Conservation (phyloP, 2,329 filamentous ascomycete genomes). For the Cryphonectria parasitica region DNA sequence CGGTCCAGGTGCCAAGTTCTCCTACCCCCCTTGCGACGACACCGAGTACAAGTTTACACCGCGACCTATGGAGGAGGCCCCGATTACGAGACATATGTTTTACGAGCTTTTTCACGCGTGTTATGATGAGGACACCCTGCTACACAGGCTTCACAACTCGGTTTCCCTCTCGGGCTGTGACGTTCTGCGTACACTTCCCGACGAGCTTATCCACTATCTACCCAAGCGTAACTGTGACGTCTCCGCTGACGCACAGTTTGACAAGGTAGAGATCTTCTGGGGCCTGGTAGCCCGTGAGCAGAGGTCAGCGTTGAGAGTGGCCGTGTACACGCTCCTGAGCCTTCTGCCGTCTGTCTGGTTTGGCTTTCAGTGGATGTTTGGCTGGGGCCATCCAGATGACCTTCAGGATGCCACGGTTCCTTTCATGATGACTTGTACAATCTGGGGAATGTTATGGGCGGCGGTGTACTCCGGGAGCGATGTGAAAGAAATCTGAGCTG, state of each 20-base stretch:
- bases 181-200: conserved; percentile 1
- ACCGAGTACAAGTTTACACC: conserved; percentile 11
- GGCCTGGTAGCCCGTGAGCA: conserved; percentile 18
- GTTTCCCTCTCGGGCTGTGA: not conserved
- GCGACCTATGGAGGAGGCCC: conserved; percentile 12
- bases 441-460: conserved; percentile 10
- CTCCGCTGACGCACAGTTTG: conserved; percentile 19
- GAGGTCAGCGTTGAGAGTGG: conserved; percentile 12
- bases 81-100: conserved; percentile 20
- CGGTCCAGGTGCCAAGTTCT: conserved; percentile 6
- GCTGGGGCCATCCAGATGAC: not conserved
- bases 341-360: conserved; percentile 17
- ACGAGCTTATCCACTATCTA: conserved; percentile 10
- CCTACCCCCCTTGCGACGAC: conserved; percentile 16
- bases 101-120: conserved; percentile 19
- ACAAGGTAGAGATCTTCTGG: conserved; percentile 20
- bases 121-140: conserved; percentile 2
- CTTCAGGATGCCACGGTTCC: conserved; percentile 14
- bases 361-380: conserved; percentile 11
- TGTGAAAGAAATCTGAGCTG: not conserved
- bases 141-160: not conserved
- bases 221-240: conserved; percentile 12
- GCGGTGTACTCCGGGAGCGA: conserved; percentile 12
- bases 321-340: conserved; percentile 4
- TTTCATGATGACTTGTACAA: conserved; percentile 16